Conservation (phyloP, 148 eudicot species). For the Spergularia marina region DNA sequence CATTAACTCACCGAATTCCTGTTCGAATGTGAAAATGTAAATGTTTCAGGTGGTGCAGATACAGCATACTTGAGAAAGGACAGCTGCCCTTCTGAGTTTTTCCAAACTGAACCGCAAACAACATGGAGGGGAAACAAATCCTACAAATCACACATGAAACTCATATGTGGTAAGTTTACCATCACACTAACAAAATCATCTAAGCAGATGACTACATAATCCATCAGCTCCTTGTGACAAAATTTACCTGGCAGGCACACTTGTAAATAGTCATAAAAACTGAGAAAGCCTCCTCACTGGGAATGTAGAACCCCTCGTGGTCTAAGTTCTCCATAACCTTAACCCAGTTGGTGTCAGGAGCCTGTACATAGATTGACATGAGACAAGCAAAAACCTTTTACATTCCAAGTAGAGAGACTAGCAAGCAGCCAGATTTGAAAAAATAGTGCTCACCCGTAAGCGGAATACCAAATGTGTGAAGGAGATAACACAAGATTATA, state of each 20-base stretch:
- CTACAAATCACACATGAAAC: conserved; percentile 34
- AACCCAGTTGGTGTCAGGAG: conserved; percentile 82
- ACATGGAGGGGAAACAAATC: conserved; percentile 87
- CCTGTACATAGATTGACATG: conserved; percentile 39
- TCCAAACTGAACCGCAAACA: conserved; percentile 87
- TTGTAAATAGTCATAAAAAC: conserved; percentile 74
- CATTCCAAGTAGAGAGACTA: too few relatives aligned
- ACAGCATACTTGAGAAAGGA: conserved; percentile 87
- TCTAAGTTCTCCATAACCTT: conserved; percentile 75
- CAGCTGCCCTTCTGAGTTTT: conserved; percentile 84
- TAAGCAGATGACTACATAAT: neutral
- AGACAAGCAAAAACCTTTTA: neutral
- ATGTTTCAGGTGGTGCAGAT: conserved; percentile 71
- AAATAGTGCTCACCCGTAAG: too few relatives aligned
- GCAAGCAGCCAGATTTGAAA: neutral
- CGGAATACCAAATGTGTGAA: too few relatives aligned
- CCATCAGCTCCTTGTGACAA: neutral
- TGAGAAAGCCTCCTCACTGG: conserved; percentile 67
- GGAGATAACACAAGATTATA: too few relatives aligned
- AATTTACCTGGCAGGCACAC: conserved; percentile 61
- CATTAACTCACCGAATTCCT: conserved; percentile 67
- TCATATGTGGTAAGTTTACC: conserved; percentile 2
- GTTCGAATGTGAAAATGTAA: conserved; percentile 70
- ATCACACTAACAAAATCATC: neutral
- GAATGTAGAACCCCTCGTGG: conserved; percentile 87